These are phyloP conservation scores for Syzygium oleosum DNA, from an alignment of 345 rosid genomes.

Conservation along the genomic window DNA sequence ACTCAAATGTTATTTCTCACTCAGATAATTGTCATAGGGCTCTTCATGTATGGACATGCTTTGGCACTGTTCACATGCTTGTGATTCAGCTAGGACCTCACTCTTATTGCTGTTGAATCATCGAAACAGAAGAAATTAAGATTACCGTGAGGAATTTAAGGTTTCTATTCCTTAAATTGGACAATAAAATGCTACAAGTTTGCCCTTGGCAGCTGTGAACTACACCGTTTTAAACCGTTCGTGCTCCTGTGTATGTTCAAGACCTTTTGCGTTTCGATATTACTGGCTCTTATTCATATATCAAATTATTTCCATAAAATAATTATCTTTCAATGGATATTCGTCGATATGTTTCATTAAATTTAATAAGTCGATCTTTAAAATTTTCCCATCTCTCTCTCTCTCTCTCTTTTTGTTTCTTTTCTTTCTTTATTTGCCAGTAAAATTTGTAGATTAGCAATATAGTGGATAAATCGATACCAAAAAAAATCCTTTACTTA, in stretches of 20 bases:
- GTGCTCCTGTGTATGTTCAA: rapidly evolving
- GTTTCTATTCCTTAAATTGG: no score
- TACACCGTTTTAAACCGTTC: not conserved
- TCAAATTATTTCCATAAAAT: not conserved
- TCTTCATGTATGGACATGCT: not conserved
- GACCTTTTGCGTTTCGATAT: not conserved
- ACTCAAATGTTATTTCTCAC: not conserved
- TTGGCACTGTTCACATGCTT: not conserved
- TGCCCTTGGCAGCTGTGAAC: not conserved
- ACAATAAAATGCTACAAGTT: not conserved
- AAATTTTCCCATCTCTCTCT: not conserved
- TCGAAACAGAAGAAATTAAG: not conserved
- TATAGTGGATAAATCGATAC: not conserved
- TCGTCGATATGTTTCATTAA: not conserved
- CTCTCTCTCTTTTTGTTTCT: not conserved
- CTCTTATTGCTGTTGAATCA: not conserved
- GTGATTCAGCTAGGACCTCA: not conserved
- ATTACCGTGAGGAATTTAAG: not conserved
- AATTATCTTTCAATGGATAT: not conserved
- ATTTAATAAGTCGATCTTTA: not conserved
- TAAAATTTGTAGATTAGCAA: not conserved
- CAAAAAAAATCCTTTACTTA: not conserved
- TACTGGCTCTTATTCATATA: not conserved
- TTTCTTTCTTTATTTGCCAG: not conserved
- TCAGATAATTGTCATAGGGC: not conserved